Base-by-base conservation (phyloP, 1,139 yeast species). In the Candida tunisiensis region DNA sequence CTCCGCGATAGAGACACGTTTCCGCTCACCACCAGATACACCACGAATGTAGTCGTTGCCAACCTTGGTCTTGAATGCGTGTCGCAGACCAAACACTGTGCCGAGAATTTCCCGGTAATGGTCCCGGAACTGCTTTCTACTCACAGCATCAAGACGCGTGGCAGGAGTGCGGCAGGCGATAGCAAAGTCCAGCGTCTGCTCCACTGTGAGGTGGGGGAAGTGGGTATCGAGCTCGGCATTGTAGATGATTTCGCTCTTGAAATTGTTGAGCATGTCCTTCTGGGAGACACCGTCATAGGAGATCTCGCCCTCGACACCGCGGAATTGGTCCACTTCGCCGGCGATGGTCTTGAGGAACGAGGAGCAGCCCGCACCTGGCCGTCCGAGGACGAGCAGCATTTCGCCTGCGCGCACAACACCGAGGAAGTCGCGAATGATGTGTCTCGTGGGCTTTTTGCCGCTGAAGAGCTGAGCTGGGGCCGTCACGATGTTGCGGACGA, bases 281-380 rank as follows among this genome's bases (percentile, higher is more conserved):
- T 62, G 69, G 15, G 51, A 41, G 24, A 65, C 45, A 24, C 74
- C 72, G 42, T 68, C 73, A 40, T 65, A 69, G 10, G 53, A 46
- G 24, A 68, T 46, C 12, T 60, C 61, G 39, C 65, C 60, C 23
- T 45, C 47, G n/a, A 58, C 54, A 34, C 41, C 51, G 19, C 49
- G 51, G 35, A 60, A 57, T 26, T 54, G 55, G 19, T 50, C 51
- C 15, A 55, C 57, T 36, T 64, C 68, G 35, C 74, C 75, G 29
- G 73, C 61, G 25, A 69, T 37, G 24, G 71, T 52, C 40, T 66
- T 65, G 40, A 71, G 52, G 20, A 70, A 54, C 9, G 75, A 61
- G 4, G 75, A 59, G 44, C 78, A 70, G 30, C 78, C 78, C 12
- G 78, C 67, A 33, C 78, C 79, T 6, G 78, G 78, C 37, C 74